phyloP scores from a whole-genome alignment of 139 green algal species.

The Desmodesmus armatus region DNA sequence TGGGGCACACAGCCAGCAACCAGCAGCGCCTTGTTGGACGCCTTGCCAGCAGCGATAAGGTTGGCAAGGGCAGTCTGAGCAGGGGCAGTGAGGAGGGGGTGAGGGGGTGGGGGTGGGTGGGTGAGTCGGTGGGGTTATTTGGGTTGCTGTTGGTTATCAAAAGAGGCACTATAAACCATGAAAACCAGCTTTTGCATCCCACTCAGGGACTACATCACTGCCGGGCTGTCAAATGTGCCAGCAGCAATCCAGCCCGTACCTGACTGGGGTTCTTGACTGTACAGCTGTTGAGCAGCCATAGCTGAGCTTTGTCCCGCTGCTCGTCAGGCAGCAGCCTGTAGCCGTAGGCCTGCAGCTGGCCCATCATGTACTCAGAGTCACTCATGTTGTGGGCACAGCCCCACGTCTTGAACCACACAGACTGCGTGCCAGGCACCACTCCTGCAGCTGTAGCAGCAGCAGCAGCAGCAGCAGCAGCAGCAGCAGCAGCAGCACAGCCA shows the following conservation, averaged over 20 bases:
- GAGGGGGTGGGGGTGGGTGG: no score
- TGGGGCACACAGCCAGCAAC: slow-evolving; percentile 93
- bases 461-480: background rate
- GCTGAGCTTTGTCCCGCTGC: slow-evolving; percentile 65
- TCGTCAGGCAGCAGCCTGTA: slow-evolving; percentile 82
- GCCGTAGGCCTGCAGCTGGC: slow-evolving; percentile 78
- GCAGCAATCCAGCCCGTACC: background rate
- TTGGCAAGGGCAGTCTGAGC: slow-evolving; percentile 79
- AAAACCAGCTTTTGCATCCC: no score
- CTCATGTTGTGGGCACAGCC: slow-evolving; percentile 84
- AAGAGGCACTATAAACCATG: no score
- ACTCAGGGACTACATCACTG: no score
- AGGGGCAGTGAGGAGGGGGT: background rate
- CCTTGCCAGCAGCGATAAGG: slow-evolving; percentile 63
- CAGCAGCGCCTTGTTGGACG: slow-evolving; percentile 76
- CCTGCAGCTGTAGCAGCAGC: background rate
- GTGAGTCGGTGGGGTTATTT: background rate
- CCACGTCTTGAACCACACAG: slow-evolving; percentile 86
- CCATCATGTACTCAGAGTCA: slow-evolving; percentile 89
- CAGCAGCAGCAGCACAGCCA: background rate
- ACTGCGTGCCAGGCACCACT: slow-evolving; percentile 65
- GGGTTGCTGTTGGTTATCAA: no score
- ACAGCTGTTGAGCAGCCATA: slow-evolving; percentile 96
- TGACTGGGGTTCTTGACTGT: slow-evolving; percentile 89
- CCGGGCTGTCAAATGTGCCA: background rate